Percentiles rank a stretch among this genome's conserved stretches.
phyloP scores from a whole-genome alignment of 441 rosid genomes.

The Mallotus repandus region DNA sequence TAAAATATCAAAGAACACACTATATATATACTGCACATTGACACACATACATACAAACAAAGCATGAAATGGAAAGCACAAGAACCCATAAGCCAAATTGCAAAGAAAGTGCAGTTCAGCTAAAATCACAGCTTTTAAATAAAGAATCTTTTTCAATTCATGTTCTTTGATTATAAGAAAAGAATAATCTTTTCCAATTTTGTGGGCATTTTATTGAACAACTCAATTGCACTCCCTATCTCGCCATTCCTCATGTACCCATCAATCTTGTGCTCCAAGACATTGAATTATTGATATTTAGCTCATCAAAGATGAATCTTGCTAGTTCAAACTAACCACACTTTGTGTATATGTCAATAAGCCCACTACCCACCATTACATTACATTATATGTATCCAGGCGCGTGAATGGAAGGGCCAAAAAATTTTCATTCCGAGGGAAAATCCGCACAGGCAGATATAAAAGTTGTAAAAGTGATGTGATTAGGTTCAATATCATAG shows the following conservation, averaged over 20 bases:
- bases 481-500: conserved; percentile 58
- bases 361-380: conserved; percentile 76
- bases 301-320: conserved; percentile 41
- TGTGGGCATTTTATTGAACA: conserved; percentile 84
- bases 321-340: conserved; percentile 43
- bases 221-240: conserved; percentile 34
- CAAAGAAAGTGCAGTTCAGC: no score
- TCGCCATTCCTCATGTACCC: conserved; percentile 58
- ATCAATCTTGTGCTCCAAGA: conserved; percentile 75
- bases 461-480: conserved; percentile 55
- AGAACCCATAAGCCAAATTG: no score
- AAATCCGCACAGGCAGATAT: conserved; percentile 52
- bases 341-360: conserved; percentile 66
- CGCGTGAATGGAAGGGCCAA: conserved; percentile 61
- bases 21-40: no score
- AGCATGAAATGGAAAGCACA: no score
- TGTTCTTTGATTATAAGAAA: no score
- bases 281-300: conserved; percentile 46
- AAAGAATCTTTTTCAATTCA: no score
- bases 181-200: no score
- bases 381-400: conserved; percentile 26
- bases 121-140: no score
- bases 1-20: no score
- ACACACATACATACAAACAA: no score
- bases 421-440: conserved; percentile 31